Base-by-base conservation (phyloP, 345 rosid species). In the Moringa oleifera region DNA sequence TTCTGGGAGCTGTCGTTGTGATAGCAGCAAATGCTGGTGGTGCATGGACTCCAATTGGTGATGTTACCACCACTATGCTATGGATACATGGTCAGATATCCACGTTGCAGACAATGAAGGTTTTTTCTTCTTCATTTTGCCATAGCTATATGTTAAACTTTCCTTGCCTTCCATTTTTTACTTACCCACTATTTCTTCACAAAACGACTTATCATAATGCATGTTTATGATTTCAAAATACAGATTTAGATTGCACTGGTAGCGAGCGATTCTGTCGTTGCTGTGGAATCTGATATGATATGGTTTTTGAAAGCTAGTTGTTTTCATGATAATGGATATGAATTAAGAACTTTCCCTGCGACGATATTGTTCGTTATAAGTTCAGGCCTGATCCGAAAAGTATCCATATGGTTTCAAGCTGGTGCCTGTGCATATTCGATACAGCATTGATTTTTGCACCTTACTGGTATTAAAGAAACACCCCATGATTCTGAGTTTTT, bases 21-120 rank as follows among this genome's bases (percentile, higher is more conserved):
- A 90, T 93, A 80, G 96, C 98, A 64, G 98, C 97, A 67, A 93
- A 90, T 70, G 96, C 97, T 31, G 98, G 97, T 68, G 98, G 98
- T 70, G 89, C 96, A 13, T 93, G 98, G 97, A 90, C 98, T 73
- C 98, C 98, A n/a, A 93, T 87, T 46, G 97, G 98, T 64, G 97
- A 93, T 81, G 98, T 93, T 59, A 90, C 98, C 25, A 93, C 98
- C 41, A 93, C 98, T 57, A 93, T 93, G 97, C 80, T 93, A 25
- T 93, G 98, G 98, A 93, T 93, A 68, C 97, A 93, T 73, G 98
- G 98, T 68, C 98, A 93, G 60, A 77, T 90, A 76, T 73, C 96
- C 64, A 88, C 96, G 18, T 66, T 90, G 75, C 89, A 74, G 55
- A 93, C 97, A 55, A 93, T 93, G 86, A 83, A 83, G 97, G 98